Evolutionary conservation across 2,329 filamentous ascomycete genomes (phyloP), one percentile per base, ranked within the genome.

Genomic region (Fusarium sp.): DNA sequence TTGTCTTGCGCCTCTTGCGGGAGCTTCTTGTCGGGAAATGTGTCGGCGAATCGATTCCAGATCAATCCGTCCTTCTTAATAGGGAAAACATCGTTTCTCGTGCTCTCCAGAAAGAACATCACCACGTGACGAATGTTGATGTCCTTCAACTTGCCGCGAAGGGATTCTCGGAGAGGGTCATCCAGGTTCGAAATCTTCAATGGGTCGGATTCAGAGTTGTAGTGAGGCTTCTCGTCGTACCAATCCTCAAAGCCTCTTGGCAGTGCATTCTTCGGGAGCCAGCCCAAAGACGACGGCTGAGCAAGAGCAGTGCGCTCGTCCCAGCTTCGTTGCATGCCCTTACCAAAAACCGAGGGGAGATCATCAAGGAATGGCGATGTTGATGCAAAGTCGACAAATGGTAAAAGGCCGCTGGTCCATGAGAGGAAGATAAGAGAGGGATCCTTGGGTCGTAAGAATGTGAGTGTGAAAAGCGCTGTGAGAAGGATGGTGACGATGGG

Each of bases 101-200:
- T 85, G 47, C 84, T 85, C 61, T 86, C 84, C 5, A 86, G 77
- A n/a, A 84, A 79, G 5, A 86, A 60, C n/a, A 85, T 68, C 18
- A 86, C 73, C 9, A 86, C 78, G 61, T 86, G 83, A 53, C 83
- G 83, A 60, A 86, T 82, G 15, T 80, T 79, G 12, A 84, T 75
- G 3, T 77, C 71, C 13, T 68, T 39, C 11, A 83, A 59, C 44
- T 75, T 76, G 13, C 67, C 70, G 4, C 72, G 72, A 6, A 83
- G 73, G 2, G 64, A 67, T 13, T 79, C 50, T 2, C 82, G 67
- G 1, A 85, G 53, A 0, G 77, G 75, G 15, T 82, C 74, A 7
- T 82, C 65, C 6, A 82, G 73, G 39, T 85, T 85, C 1, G 82
- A 80, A n/a, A 84, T 78, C 50, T 81, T 83, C 44, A 85, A 47